A percentile compares a stretch with the other conserved stretches of the same genome.
These are phyloP conservation scores for Thyridium curvatum DNA, from an alignment of 2,329 filamentous ascomycete species.

Conservation along the genomic window DNA sequence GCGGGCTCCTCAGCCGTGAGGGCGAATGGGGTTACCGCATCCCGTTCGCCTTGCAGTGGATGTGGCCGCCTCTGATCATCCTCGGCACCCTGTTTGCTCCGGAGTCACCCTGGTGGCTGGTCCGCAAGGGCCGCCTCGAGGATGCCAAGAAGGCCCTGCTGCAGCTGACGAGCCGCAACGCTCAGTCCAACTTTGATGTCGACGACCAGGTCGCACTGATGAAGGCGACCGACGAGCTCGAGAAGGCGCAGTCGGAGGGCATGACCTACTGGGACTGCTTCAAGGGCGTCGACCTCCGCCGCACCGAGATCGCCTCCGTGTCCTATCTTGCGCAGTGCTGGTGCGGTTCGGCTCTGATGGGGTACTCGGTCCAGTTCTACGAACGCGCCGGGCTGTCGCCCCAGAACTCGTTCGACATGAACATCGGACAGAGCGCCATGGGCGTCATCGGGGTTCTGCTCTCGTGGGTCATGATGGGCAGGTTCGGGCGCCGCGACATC, in stretches of 20 bases:
- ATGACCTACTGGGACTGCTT: slow-evolving; percentile 41
- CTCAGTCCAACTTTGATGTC: slow-evolving; percentile 23
- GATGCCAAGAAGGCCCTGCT: slow-evolving; percentile 28
- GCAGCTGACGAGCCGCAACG: slow-evolving; percentile 27
- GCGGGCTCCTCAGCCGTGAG: slow-evolving; percentile 22
- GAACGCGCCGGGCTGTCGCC: slow-evolving; percentile 33
- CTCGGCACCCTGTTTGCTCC: slow-evolving; percentile 29
- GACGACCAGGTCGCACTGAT: slow-evolving; percentile 44
- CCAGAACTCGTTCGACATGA: slow-evolving; percentile 29
- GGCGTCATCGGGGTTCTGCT: slow-evolving; percentile 43
- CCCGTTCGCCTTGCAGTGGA: slow-evolving; percentile 32
- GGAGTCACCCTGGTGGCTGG: slow-evolving; percentile 36
- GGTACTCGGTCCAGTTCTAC: slow-evolving; percentile 32
- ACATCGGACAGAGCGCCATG: slow-evolving; percentile 41
- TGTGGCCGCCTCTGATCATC: slow-evolving; percentile 32
- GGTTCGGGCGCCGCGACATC: slow-evolving; percentile 42
- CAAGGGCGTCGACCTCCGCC: slow-evolving; percentile 34
- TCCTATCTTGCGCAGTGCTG: slow-evolving; percentile 33
- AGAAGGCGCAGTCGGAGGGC: slow-evolving; percentile 31
- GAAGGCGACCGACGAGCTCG: slow-evolving; percentile 42
- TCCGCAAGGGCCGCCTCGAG: slow-evolving; percentile 26
- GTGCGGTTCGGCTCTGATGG: slow-evolving; percentile 29
- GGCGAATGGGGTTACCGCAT: slow-evolving; percentile 29
- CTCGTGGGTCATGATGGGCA: slow-evolving; percentile 43
- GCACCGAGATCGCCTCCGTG: slow-evolving; percentile 36